Evolutionary conservation across 352 stramenopile genomes (phyloP), one percentile per base, ranked within the genome.

Genomic region (Phytopythium kandeliae): DNA sequence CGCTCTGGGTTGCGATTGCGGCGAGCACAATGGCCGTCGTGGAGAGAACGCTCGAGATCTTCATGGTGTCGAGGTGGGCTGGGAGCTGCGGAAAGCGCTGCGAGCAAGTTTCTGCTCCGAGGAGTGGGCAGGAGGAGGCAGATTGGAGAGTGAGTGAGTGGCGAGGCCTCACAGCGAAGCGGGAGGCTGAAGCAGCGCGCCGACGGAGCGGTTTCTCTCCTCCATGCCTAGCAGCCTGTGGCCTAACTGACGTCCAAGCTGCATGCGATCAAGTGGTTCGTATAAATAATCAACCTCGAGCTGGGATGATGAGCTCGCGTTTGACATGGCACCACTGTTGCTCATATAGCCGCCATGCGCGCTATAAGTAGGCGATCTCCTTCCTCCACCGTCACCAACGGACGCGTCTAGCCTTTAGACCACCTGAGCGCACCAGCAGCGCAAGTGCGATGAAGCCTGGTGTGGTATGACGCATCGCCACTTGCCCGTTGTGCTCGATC

Each of bases 71-170:
- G 25, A 16, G 26, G 3, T 4, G 34, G n/a, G n/a, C n/a, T 11
- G 0, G 16, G 16, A 10, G 4, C 19, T 26, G 21, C 22, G 15
- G 22, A 17, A 11, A 19, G 37, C 8, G 45, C 21, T 36, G 16
- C 12, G 15, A 33, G 17, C 19, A n/a, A n/a, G 37, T 6, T 24
- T 9, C 10, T 25, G 43, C 22, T 45, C 17, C 2, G 4, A 30
- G 35, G 7, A 38, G 45, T 51, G 45, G 21, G 15, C 28, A 51
- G 45, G 13, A 51, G 15, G 41, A 4, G 28, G 31, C 2, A 22
- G 44, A 58, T 34, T 35, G 45, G 21, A 26, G 30, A 58, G 43
- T 63, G 56, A 54, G 56, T 33, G 22, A 33, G 22, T 11, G 15
- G 16, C 9, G 17, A 2, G 12, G 13, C 10, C 10, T 11, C 13